Percentiles rank a stretch among this genome's conserved stretches.
phyloP scores from a whole-genome alignment of 495 filamentous ascomycete species.

The Neurospora africana region DNA sequence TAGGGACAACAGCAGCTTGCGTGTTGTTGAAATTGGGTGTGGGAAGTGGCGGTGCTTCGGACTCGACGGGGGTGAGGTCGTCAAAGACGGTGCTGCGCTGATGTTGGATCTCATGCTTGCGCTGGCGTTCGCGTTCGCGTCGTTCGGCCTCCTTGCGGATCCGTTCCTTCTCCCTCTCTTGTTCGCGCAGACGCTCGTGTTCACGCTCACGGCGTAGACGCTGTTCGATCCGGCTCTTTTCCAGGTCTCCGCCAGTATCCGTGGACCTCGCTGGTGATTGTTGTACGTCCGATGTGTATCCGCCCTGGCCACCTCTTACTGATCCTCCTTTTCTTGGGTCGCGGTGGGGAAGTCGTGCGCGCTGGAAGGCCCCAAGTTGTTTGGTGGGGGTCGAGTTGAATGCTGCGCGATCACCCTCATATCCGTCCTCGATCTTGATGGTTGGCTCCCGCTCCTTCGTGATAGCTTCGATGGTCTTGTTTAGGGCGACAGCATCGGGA shows the following conservation, averaged over 20 bases:
- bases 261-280: constrained; percentile 18
- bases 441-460: constrained; percentile 10
- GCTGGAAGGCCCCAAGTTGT: constrained; percentile 10
- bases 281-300: constrained; percentile 13
- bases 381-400: constrained; percentile 21
- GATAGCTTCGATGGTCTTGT: constrained; percentile 4
- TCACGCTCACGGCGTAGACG: constrained; percentile 15
- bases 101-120: constrained; percentile 16
- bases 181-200: constrained; percentile 11
- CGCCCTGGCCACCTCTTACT: background rate
- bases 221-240: constrained; percentile 18
- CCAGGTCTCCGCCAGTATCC: constrained; percentile 13
- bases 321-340: constrained; percentile 7
- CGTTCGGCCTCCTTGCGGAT: background rate
- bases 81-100: constrained; percentile 26
- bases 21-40: constrained; percentile 21
- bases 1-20: constrained; percentile 15
- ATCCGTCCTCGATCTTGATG: constrained; percentile 12
- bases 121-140: constrained; percentile 9
- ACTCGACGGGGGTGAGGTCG: constrained; percentile 12
- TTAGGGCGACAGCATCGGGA: constrained; percentile 1
- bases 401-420: constrained; percentile 13
- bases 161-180: constrained; percentile 10
- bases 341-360: constrained; percentile 15
- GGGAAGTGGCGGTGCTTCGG: constrained; percentile 1